These are phyloP conservation scores for Orobanche coerulescens DNA, from an alignment of 257 asterid species.

Conservation along the genomic window DNA sequence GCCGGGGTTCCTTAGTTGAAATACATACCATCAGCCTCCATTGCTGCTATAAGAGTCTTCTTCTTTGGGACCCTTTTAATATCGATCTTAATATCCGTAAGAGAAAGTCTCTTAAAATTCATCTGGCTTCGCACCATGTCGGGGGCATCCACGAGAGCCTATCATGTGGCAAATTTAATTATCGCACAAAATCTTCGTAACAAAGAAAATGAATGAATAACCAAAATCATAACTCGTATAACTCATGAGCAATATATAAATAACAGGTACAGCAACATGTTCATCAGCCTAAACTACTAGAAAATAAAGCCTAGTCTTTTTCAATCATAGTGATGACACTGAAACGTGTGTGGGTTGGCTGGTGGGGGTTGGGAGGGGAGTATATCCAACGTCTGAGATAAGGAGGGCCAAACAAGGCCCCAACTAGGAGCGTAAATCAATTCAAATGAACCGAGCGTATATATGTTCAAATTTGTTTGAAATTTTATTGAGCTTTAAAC, in stretches of 20 bases:
- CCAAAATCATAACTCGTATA: neutral
- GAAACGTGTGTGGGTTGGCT: neutral
- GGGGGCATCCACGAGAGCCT: constrained; percentile 94
- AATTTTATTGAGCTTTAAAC: no score
- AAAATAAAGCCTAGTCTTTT: neutral
- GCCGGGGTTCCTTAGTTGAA: neutral
- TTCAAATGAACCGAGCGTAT: no score
- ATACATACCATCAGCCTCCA: constrained; percentile 87
- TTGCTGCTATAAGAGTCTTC: constrained; percentile 79
- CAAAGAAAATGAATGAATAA: neutral
- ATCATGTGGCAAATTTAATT: neutral
- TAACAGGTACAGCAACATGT: neutral
- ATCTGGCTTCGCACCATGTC: constrained; percentile 91
- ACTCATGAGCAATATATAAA: neutral
- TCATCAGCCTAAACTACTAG: neutral
- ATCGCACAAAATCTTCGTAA: neutral
- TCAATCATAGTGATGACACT: neutral
- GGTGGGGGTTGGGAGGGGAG: neutral
- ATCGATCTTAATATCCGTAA: constrained; percentile 80
- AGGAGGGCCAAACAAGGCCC: no score
- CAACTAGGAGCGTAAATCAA: no score
- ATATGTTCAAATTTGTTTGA: no score
- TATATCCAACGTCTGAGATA: no score
- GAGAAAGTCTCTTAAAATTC: constrained; percentile 87
- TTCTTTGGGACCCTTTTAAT: constrained; percentile 78